Base-by-base conservation (phyloP, 768 basidiomycete species). In the Amanita subjunquillea region DNA sequence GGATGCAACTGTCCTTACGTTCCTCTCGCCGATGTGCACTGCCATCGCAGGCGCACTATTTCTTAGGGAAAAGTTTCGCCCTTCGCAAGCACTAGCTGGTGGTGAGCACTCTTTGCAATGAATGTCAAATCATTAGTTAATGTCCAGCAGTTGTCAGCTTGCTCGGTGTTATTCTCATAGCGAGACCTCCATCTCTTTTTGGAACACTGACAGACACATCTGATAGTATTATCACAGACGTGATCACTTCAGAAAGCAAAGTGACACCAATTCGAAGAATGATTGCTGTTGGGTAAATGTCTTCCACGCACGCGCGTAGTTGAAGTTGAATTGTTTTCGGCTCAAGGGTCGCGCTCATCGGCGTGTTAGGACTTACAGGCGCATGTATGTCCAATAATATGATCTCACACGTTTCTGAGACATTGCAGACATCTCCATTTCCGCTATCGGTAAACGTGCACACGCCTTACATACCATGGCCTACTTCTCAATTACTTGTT, bases 131-230 rank as follows among this genome's bases (percentile, higher is more conserved):
- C 6, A 17, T 5, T 17, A 42, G 25, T 46, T 40, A 7, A 50
- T 49, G n/a, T 50, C n/a, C 23, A 55, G n/a, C 6, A 78, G 79
- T 85, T 6, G 73, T 76, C 44, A 85, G 87, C 63, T 72, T 94
- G 30, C 40, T 77, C 7, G 92, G 91, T 0, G 89, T 91, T 7
- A 63, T 93, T 12, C 71, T 92, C 6, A 90, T 96, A 47, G 87
- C 91, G 9, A 74, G 88, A 34, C 92, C 92, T 0, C 68, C 74
- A 0, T 80, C 82, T 48, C 58, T 96, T 6, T 94, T 96, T 58
- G 85, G 83, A 3, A 51, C 55, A 30, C 52, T 38, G 4, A 34
- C 34, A 12, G 32, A 12, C 12, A 34, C 10, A 12, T 34, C 32
- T 12, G 37, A 40, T 3, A 23, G n/a, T 12, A 37, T 55, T 17